Percentiles rank a stretch among this genome's conserved stretches.
These are phyloP conservation scores for Aphanomyces astaci DNA, from an alignment of 352 stramenopile genomes.

Conservation along the genomic window DNA sequence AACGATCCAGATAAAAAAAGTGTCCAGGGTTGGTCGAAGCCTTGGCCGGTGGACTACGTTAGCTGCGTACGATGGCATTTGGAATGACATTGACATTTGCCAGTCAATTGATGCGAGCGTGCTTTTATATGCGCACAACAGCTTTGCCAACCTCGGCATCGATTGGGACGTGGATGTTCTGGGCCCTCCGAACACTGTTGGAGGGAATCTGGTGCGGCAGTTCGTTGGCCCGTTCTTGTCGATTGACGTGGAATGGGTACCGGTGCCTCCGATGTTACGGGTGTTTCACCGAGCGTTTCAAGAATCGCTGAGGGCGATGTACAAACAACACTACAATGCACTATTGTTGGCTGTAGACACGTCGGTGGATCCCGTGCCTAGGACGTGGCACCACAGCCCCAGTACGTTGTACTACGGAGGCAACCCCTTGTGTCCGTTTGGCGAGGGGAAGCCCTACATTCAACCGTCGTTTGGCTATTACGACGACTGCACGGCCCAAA, in stretches of 20 bases:
- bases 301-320: neutral
- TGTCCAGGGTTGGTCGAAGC: neutral
- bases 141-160: neutral
- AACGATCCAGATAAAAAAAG: neutral
- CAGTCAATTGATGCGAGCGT: neutral
- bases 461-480: conserved; percentile 20
- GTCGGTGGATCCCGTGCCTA: neutral
- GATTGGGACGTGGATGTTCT: neutral
- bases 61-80: neutral
- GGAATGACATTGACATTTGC: neutral
- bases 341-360: too few species aligned
- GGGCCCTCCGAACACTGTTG: neutral
- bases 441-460: neutral
- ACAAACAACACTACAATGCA: too few species aligned
- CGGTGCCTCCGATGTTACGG: neutral
- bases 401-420: neutral
- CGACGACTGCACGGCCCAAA: conserved; percentile 6
- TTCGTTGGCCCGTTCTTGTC: neutral
- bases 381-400: neutral
- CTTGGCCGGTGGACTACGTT: neutral
- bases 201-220: neutral
- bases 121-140: neutral
- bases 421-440: conserved; percentile 14
- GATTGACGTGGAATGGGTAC: conserved; percentile 16
- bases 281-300: neutral